phyloP scores from a whole-genome alignment of 495 filamentous ascomycete genomes.

The Tuber calosporum region DNA sequence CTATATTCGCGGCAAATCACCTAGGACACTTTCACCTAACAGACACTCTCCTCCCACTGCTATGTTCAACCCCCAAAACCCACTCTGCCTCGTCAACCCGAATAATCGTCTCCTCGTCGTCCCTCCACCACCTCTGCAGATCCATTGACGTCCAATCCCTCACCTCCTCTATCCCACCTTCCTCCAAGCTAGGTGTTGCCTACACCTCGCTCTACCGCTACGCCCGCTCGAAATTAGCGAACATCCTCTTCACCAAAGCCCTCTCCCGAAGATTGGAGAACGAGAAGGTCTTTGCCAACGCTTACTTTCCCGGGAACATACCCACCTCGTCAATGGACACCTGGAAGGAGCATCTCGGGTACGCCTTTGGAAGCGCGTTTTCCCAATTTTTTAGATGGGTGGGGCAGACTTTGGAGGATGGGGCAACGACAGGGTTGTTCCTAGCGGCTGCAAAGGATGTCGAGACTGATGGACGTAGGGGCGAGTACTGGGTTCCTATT shows the following conservation, averaged over 20 bases:
- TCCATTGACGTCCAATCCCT: slow-evolving; percentile 37
- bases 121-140: slow-evolving; percentile 39
- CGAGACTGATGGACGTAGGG: slow-evolving; percentile 14
- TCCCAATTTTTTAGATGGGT: slow-evolving; percentile 23
- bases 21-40: slow-evolving; percentile 45
- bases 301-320: slow-evolving; percentile 46
- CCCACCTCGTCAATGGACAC: slow-evolving; percentile 43
- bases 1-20: slow-evolving; percentile 45
- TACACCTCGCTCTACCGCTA: slow-evolving; percentile 43
- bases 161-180: slow-evolving; percentile 33
- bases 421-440: slow-evolving; percentile 45
- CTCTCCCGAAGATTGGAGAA: slow-evolving; percentile 40
- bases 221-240: slow-evolving; percentile 46
- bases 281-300: slow-evolving; percentile 43
- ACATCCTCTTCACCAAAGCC: slow-evolving; percentile 45
- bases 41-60: slow-evolving; percentile 42
- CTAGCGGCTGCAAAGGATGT: slow-evolving; percentile 20
- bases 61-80: slow-evolving; percentile 31
- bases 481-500: slow-evolving; percentile 29
- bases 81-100: slow-evolving; percentile 31
- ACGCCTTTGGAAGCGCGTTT: slow-evolving; percentile 24
- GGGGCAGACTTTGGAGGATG: slow-evolving; percentile 43
- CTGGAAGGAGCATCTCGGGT: slow-evolving; percentile 43
- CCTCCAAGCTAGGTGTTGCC: slow-evolving; percentile 13
- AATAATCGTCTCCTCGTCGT: slow-evolving; percentile 42